Evolutionary conservation across 1,284 basidiomycete species (phyloP).

Genomic region (Sanghuangporus sanghuang): DNA sequence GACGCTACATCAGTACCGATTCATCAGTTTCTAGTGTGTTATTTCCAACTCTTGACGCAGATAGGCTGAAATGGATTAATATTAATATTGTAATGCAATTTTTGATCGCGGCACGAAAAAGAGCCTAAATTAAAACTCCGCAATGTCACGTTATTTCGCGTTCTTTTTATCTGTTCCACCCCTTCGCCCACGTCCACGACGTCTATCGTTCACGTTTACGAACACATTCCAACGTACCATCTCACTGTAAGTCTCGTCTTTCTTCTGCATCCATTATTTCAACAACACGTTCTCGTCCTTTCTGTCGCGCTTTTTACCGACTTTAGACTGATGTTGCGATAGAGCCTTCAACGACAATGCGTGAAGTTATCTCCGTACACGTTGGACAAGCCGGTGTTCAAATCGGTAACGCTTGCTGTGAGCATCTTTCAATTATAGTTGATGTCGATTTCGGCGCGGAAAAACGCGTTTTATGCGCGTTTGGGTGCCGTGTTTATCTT

Average conservation of each 20-base stretch:
- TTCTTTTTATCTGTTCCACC: slow-evolving; percentile 1
- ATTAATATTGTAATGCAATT: too few relatives aligned
- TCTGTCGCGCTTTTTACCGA: slow-evolving; percentile 15
- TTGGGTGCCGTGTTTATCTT: slow-evolving; percentile 30
- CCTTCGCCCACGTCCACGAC: slow-evolving; percentile 7
- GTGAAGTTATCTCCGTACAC: slow-evolving; percentile 93
- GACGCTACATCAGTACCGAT: too few relatives aligned
- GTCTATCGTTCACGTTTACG: slow-evolving; percentile 3
- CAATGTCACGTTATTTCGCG: slow-evolving; percentile 6
- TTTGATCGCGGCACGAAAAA: neutral
- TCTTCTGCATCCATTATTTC: neutral
- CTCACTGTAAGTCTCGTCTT: neutral
- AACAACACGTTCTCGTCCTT: neutral
- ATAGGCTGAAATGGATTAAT: too few relatives aligned
- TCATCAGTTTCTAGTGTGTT: too few relatives aligned
- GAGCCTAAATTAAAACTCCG: neutral
- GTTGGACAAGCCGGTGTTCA: slow-evolving; percentile 96
- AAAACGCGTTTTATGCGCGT: slow-evolving; percentile 26
- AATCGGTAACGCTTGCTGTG: slow-evolving; percentile 95
- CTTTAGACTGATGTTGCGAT: neutral
- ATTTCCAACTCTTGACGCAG: too few relatives aligned
- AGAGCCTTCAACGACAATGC: slow-evolving; percentile 45
- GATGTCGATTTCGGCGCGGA: slow-evolving; percentile 6
- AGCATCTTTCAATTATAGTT: slow-evolving; percentile 32
- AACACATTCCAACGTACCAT: neutral